phyloP scores from a whole-genome alignment of 768 basidiomycete species.

The Pisolithus microcarpus region DNA sequence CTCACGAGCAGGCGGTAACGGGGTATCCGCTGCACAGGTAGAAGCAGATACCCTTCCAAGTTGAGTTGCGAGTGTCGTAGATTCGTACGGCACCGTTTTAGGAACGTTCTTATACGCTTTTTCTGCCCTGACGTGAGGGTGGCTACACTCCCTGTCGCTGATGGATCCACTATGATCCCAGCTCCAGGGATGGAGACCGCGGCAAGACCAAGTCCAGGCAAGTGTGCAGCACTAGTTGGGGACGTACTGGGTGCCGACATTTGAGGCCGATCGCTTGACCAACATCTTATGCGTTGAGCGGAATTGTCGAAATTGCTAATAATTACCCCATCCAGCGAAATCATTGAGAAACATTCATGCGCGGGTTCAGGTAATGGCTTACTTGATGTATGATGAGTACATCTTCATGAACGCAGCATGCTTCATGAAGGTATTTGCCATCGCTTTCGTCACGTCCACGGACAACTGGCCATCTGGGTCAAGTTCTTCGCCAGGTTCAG shows the following conservation, averaged over 20 bases:
- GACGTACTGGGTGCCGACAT: constrained; percentile 31
- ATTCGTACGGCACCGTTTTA: constrained; percentile 85
- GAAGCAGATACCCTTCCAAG: constrained; percentile 85
- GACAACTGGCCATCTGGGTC: constrained; percentile 74
- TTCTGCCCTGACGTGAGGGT: constrained; percentile 71
- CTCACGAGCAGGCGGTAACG: constrained; percentile 90
- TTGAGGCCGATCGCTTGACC: constrained; percentile 57
- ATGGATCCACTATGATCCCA: constrained; percentile 31
- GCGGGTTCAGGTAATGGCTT: constrained; percentile 23
- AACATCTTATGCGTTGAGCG: constrained; percentile 78
- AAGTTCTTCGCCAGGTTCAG: constrained; percentile 37
- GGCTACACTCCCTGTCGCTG: constrained; percentile 39
- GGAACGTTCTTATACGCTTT: constrained; percentile 81
- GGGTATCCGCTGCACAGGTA: constrained; percentile 95
- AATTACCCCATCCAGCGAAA: constrained; percentile 8
- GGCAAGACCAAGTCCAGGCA: constrained; percentile 22
- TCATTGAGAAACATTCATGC: background rate
- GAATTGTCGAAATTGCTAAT: constrained; percentile 90
- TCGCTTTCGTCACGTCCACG: constrained; percentile 63
- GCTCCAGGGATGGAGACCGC: constrained; percentile 37
- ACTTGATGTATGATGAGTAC: constrained; percentile 99
- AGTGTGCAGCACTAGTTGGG: constrained; percentile 50
- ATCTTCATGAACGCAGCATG: constrained; percentile 98
- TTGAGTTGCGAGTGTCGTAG: constrained; percentile 92
- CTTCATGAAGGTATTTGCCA: constrained; percentile 85